These are phyloP conservation scores for Alternaria atra DNA, from an alignment of 2,329 filamentous ascomycete genomes.

Conservation along the genomic window DNA sequence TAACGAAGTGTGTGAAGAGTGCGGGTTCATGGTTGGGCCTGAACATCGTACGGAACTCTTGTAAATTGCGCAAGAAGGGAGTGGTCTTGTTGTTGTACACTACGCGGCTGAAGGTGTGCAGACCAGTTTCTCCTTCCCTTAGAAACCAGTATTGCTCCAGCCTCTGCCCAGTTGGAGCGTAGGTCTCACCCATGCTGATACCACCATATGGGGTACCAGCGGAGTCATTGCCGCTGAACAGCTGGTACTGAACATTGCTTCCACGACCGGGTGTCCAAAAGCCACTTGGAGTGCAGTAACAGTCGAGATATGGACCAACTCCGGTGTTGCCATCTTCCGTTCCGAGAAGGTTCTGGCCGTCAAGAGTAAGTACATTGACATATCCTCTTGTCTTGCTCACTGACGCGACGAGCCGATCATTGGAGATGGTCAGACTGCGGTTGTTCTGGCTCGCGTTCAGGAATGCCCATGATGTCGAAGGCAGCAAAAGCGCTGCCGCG, in stretches of 20 bases:
- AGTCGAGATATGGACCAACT: slow-evolving; percentile 50
- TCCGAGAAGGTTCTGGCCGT: slow-evolving; percentile 50
- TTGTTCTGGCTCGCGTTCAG: slow-evolving; percentile 30
- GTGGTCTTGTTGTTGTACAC: slow-evolving; percentile 67
- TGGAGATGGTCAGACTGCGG: slow-evolving; percentile 51
- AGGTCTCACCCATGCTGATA: slow-evolving; percentile 67
- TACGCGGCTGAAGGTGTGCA: slow-evolving; percentile 69
- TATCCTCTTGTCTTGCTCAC: slow-evolving; percentile 56
- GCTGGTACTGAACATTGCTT: slow-evolving; percentile 55
- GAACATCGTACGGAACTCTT: slow-evolving; percentile 70
- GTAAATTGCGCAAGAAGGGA: slow-evolving; percentile 66
- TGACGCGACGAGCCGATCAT: slow-evolving; percentile 56
- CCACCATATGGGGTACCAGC: slow-evolving; percentile 64
- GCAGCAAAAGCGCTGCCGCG: slow-evolving; percentile 20
- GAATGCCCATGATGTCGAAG: slow-evolving; percentile 22
- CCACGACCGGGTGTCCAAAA: slow-evolving; percentile 67
- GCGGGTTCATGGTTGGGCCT: slow-evolving; percentile 61
- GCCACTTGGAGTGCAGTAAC: slow-evolving; percentile 59
- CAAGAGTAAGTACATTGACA: slow-evolving; percentile 56
- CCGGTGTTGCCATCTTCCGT: slow-evolving; percentile 42
- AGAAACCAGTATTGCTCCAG: slow-evolving; percentile 73
- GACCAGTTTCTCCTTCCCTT: slow-evolving; percentile 68
- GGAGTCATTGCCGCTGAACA: slow-evolving; percentile 63
- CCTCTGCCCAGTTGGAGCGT: slow-evolving; percentile 65
- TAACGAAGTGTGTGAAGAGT: slow-evolving; percentile 70